Base-by-base conservation (phyloP, 345 rosid species). In the Gossypium australe region DNA sequence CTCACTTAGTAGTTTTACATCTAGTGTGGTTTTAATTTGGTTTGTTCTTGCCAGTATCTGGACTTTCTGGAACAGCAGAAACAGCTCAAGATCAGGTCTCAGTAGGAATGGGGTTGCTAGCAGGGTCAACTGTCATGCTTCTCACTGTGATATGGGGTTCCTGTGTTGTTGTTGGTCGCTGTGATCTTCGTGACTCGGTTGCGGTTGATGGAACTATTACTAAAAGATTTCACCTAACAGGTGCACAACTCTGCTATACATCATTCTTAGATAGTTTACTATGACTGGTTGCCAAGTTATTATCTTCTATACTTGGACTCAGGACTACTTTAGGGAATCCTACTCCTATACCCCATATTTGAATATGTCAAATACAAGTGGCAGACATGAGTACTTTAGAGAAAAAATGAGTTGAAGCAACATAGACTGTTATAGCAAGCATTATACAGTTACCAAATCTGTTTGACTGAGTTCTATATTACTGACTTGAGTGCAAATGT, bases 121-220 rank as follows among this genome's bases (percentile, higher is more conserved):
- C 98, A 71, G 98, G 97, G 18, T 92, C 97, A 17, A 94, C 97
- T 1, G 94, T 94, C 72, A 87, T 94, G 90, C 96, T 94, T 56
- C 82, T 89, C 57, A 94, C 98, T 5, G 81, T 90, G 7, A 87
- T 92, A 61, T 94, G 97, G 97, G 98, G 97, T 75, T 84, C 93
- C 34, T 90, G 98, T 74, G 81, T 90, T 16, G 56, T 90, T 14
- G 87, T 87, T 77, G 98, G 97, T 78, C 89, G 89, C 78, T 86
- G 92, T 72, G 97, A 94, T 71, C 78, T 90, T 83, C 76, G 73
- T 4, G 82, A 82, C 64, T 44, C 85, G 0, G 72, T 83, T 57
- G 92, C 92, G 41, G 65, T 84, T 0, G 87, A 93, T 82, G 85
- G 86, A 52, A 82, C 77, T 60, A 82, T 86, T 49, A 85, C 90